Conservation (phyloP, 768 basidiomycete genomes). For the Amanita molliuscula region DNA sequence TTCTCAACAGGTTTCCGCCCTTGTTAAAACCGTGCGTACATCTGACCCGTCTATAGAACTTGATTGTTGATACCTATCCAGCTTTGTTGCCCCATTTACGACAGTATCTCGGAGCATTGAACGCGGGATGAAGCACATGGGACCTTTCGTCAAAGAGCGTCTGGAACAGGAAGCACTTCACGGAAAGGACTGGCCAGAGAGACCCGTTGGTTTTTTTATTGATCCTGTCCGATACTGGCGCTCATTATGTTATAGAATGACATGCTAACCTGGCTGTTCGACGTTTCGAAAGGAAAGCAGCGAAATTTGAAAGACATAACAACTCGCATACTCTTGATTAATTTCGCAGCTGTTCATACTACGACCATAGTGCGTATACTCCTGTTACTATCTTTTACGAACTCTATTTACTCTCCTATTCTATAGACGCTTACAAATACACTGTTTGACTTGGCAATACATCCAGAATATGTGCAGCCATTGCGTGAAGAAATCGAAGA, state of each 20-base stretch:
- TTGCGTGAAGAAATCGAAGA: constrained; percentile 34
- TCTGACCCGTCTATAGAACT: background rate
- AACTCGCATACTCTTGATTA: constrained; percentile 24
- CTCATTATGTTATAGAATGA: constrained; percentile 24
- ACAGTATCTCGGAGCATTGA: constrained; percentile 6
- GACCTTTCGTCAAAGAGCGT: constrained; percentile 17
- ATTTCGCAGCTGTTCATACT: constrained; percentile 30
- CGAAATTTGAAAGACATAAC: constrained; percentile 19
- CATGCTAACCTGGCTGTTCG: constrained; percentile 36
- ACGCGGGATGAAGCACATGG: constrained; percentile 14
- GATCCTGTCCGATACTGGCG: background rate
- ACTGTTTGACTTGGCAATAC: constrained; percentile 24
- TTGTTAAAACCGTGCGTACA: constrained; percentile 14
- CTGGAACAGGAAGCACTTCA: constrained; percentile 14
- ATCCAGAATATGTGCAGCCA: constrained; percentile 20
- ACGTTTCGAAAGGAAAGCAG: constrained; percentile 20
- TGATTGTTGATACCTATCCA: background rate
- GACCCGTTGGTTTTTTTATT: constrained; percentile 15
- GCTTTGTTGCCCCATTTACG: constrained; percentile 10
- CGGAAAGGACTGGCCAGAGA: constrained; percentile 19
- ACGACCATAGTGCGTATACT: constrained; percentile 22
- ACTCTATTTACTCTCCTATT: background rate
- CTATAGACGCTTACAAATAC: constrained; percentile 26
- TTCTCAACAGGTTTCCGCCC: constrained; percentile 15
- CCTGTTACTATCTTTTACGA: too few relatives aligned